Conservation (phyloP, 2,329 filamentous ascomycete species). For the Ophiocordyceps sinensis region DNA sequence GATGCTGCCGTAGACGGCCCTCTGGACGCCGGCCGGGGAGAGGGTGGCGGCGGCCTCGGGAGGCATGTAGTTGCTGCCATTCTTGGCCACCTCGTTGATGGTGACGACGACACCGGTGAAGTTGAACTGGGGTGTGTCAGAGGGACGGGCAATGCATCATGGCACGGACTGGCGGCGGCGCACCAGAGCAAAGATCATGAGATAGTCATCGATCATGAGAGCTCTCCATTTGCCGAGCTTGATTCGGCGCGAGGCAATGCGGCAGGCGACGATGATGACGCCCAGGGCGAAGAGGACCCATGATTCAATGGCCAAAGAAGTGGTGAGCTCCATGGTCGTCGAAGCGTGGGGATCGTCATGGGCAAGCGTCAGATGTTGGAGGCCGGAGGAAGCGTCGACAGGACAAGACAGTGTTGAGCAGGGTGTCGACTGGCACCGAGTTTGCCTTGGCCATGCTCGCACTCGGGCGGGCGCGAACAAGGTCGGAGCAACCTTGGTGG, state of each 20-base stretch:
- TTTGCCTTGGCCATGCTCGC: too few relatives aligned
- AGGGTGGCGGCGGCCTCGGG: slow-evolving; percentile 23
- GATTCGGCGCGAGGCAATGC: slow-evolving; percentile 16
- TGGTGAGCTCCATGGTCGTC: slow-evolving; percentile 11
- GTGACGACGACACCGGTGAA: slow-evolving; percentile 25
- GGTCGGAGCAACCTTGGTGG: too few relatives aligned
- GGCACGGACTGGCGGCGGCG: slow-evolving; percentile 2
- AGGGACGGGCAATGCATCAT: not conserved
- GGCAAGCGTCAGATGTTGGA: not conserved
- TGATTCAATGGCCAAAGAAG: slow-evolving; percentile 13
- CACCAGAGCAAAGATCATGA: slow-evolving; percentile 36
- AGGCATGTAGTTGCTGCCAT: slow-evolving; percentile 30
- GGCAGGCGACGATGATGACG: slow-evolving; percentile 10
- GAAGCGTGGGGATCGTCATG: not conserved
- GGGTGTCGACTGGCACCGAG: too few relatives aligned
- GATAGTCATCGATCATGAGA: slow-evolving; percentile 41
- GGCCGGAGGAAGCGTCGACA: too few relatives aligned
- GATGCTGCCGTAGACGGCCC: slow-evolving; percentile 36
- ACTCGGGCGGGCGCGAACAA: too few relatives aligned
- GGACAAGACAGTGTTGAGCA: too few relatives aligned
- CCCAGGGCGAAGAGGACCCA: slow-evolving; percentile 15
- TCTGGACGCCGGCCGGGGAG: slow-evolving; percentile 24
- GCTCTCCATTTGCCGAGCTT: slow-evolving; percentile 27
- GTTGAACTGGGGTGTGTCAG: slow-evolving; percentile 2
- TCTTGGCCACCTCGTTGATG: slow-evolving; percentile 25